phyloP scores from a whole-genome alignment of 805 yeast species.

The Wickerhamomyces alni region DNA sequence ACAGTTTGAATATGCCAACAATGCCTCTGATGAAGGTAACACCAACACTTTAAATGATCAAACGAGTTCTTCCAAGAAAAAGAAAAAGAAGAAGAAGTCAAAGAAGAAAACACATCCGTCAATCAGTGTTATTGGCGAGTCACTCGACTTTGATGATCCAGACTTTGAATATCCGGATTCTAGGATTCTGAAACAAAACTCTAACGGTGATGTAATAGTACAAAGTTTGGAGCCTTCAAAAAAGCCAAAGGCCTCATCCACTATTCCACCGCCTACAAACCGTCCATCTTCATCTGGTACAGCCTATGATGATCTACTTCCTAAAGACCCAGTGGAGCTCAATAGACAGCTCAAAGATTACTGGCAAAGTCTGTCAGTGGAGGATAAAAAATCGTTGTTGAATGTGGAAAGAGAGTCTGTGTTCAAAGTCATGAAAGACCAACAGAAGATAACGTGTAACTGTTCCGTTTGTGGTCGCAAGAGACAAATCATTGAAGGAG shows the following conservation, averaged over 20 bases:
- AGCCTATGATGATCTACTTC: slow-evolving; percentile 2
- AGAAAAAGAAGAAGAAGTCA: slow-evolving; percentile 27
- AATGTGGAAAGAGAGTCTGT: slow-evolving; percentile 66
- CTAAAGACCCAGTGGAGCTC: slow-evolving; percentile 15
- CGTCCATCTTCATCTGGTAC: slow-evolving; percentile 20
- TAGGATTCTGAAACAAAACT: slow-evolving; percentile 60
- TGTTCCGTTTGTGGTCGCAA: slow-evolving; percentile 78
- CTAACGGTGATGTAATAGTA: slow-evolving; percentile 74
- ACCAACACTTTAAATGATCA: slow-evolving; percentile 1
- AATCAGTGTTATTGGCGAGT: slow-evolving; percentile 14
- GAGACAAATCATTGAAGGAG: slow-evolving; percentile 65
- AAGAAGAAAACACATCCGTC: slow-evolving; percentile 4
- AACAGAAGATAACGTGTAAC: slow-evolving; percentile 53
- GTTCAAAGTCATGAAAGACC: slow-evolving; percentile 54
- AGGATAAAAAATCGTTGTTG: slow-evolving; percentile 54
- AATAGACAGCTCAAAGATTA: slow-evolving; percentile 27
- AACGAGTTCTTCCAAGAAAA: slow-evolving; percentile 22
- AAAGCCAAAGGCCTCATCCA: background rate
- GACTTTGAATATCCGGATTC: slow-evolving; percentile 66
- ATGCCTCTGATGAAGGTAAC: slow-evolving; percentile 1
- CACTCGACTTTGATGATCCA: slow-evolving; percentile 48
- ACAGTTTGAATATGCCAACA: slow-evolving; percentile 25
- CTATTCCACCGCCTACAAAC: slow-evolving; percentile 22
- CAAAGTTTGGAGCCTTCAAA: slow-evolving; percentile 33
- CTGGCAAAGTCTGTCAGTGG: slow-evolving; percentile 64